These are phyloP conservation scores for Colletotrichum sp. DNA, from an alignment of 2,329 filamentous ascomycete genomes.

Conservation along the genomic window DNA sequence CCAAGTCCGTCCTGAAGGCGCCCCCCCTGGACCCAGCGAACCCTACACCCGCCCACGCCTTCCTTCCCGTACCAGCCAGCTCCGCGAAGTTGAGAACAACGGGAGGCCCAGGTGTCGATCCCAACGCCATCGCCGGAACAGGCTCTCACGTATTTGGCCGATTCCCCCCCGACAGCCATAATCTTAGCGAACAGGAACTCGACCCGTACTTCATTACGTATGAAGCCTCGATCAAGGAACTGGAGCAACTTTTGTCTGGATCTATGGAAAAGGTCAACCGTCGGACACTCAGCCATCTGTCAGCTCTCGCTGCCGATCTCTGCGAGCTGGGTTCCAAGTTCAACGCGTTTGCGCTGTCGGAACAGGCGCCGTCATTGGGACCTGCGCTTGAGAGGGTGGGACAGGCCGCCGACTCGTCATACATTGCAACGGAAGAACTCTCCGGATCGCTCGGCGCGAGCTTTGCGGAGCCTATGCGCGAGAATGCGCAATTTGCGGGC, in stretches of 20 bases:
- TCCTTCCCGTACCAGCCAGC: constrained; percentile 81
- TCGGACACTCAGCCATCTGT: constrained; percentile 84
- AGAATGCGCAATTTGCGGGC: constrained; percentile 95
- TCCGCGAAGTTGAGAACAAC: constrained; percentile 83
- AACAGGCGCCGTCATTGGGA: constrained; percentile 86
- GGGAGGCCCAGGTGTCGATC: constrained; percentile 28
- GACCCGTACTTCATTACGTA: constrained; percentile 97
- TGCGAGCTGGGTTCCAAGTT: constrained; percentile 94
- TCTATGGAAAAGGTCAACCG: constrained; percentile 98
- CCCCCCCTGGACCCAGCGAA: constrained; percentile 97
- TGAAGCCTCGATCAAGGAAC: constrained; percentile 88
- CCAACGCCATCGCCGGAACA: constrained; percentile 39
- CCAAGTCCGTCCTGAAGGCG: constrained; percentile 92
- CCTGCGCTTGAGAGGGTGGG: constrained; percentile 93
- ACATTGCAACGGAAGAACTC: constrained; percentile 92
- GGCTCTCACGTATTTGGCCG: constrained; percentile 71
- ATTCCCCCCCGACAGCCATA: constrained; percentile 80
- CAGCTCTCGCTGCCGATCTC: constrained; percentile 82
- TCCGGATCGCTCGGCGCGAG: constrained; percentile 87
- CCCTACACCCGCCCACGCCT: constrained; percentile 84
- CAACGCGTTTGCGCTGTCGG: constrained; percentile 95
- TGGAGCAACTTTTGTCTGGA: constrained; percentile 86
- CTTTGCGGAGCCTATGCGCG: constrained; percentile 97
- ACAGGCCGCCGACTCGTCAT: constrained; percentile 94
- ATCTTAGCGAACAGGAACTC: constrained; percentile 84